Base-by-base conservation (phyloP, 108 stramenopile genomes). In the Nitzschia putrida region DNA sequence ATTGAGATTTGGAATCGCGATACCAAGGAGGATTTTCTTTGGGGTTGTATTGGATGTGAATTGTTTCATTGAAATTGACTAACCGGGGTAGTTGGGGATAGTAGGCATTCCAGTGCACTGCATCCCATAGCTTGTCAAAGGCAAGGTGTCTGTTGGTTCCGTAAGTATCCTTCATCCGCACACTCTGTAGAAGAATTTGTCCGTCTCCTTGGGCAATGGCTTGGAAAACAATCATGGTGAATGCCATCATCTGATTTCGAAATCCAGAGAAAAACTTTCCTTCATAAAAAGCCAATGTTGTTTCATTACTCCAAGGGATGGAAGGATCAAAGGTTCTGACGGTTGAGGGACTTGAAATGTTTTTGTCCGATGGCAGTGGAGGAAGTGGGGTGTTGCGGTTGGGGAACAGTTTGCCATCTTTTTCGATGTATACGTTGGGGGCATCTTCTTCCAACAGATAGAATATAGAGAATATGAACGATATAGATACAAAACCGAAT, bases 231-330 rank as follows among this genome's bases (percentile, higher is more conserved):
- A 69, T 14, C 25, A 68, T 47, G 18, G 68, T 76, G 25, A 76
- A 69, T 8, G 24, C 63, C 63, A 64, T 64, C 41, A 69, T 64
- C 56, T 76, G 75, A 44, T 76, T 76, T 23, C 75, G 60, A 29
- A 54, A 69, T 7, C 75, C 75, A 24, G 67, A 57, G n/a, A 14
- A 47, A 21, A 68, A 75, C 13, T 50, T 14, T 2, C 57, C 37
- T 12, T 14, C 23, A 58, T 25, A 34, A 57, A 59, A 58, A 4
- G 68, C 68, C 22, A 26, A 18, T 0, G 55, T 45, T 23, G 68
- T 47, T 2, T 44, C 26, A 25, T 69, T 69, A 16, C 52, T 25
- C 66, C 66, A 67, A 49, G 61, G 8, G 4, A 34, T 34, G 29
- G 29, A 34, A 34, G 29, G 29, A 34, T 34, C 29, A 34, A 34